Evolutionary conservation across 495 filamentous ascomycete genomes (phyloP), one percentile per base, ranked within the genome.

Genomic region (Trichocladium uniseriatum): DNA sequence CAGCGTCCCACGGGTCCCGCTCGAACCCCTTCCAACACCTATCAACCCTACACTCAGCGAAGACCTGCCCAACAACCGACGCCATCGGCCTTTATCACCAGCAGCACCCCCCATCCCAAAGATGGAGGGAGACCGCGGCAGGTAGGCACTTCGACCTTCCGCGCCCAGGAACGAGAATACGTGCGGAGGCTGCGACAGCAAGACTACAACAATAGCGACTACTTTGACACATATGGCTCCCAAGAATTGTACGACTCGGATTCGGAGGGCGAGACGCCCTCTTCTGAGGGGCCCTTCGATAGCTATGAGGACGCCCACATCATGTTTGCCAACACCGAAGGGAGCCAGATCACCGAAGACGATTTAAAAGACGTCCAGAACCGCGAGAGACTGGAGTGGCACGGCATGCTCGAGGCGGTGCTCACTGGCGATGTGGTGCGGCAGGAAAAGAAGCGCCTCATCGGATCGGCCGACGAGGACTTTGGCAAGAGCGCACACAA

Each of bases 391-490:
- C 70, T 98, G 22, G 94, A 98, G 67, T 98, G 92, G 92, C 91
- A 98, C 69, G 84, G 87, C 5, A 98, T 98, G 92, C 72, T 98
- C 34, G 88, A 90, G 22, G 90, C 88, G 1, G 92, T 98, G 3
- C 68, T 98, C 54, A 97, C 90, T 31, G 92, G 92, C 43, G 92
- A 98, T 64, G 94, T 98, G 10, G 91, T 98, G 19, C 86, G 87
- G 54, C 92, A 98, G 65, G 92, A 98, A 70, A 98, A 97, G 70
- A 92, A 94, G 60, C 79, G 92, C 27, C 68, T 98, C 55, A 88
- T 91, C 57, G 92, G 89, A 15, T 79, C 85, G 19, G 75, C 80
- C 7, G 92, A 95, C 54, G 70, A 75, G 44, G 79, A 84, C 45
- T 78, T 82, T 45, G 81, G 79, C 32, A 83, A 86, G 48, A 74